Conservation (phyloP, 495 filamentous ascomycete genomes). For the Xylaria telfairii region DNA sequence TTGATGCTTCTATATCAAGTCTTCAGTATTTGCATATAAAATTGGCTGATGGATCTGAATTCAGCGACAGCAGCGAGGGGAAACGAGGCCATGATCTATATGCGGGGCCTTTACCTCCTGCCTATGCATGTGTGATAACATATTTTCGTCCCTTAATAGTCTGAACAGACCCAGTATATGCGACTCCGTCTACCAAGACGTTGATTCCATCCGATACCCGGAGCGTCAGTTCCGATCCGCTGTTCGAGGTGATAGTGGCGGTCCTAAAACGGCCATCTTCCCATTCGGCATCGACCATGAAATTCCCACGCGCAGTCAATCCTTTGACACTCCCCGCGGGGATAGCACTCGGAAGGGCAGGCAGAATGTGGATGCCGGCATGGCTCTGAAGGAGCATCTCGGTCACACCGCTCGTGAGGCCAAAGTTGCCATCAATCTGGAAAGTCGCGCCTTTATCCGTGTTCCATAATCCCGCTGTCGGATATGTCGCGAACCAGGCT, state of each 20-base stretch:
- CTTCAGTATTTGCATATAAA: too few relatives aligned
- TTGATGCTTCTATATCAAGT: too few relatives aligned
- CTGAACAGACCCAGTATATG: slow-evolving; percentile 16
- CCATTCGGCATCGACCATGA: slow-evolving; percentile 50
- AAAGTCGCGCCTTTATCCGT: slow-evolving; percentile 46
- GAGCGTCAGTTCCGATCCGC: slow-evolving; percentile 15
- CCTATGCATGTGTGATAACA: slow-evolving; percentile 18
- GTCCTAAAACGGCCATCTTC: slow-evolving; percentile 22
- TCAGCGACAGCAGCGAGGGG: too few relatives aligned
- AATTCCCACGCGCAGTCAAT: slow-evolving; percentile 49
- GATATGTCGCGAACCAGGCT: slow-evolving; percentile 46
- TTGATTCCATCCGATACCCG: slow-evolving; percentile 18
- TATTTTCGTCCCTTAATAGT: slow-evolving; percentile 21
- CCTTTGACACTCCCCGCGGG: slow-evolving; percentile 44
- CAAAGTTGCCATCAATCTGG: slow-evolving; percentile 42
- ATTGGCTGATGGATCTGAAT: too few relatives aligned
- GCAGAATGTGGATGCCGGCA: slow-evolving; percentile 45
- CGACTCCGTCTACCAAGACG: slow-evolving; percentile 22
- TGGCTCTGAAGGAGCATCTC: slow-evolving; percentile 62
- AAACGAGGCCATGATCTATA: not conserved
- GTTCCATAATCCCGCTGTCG: slow-evolving; percentile 50
- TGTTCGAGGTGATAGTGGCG: slow-evolving; percentile 13
- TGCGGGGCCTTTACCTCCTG: not conserved
- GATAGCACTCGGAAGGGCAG: slow-evolving; percentile 50
- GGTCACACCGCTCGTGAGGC: slow-evolving; percentile 52